Percentiles rank a stretch among this genome's conserved stretches.
These are phyloP conservation scores for Dipodascus albidus DNA, from an alignment of 805 yeast genomes.

Conservation along the genomic window DNA sequence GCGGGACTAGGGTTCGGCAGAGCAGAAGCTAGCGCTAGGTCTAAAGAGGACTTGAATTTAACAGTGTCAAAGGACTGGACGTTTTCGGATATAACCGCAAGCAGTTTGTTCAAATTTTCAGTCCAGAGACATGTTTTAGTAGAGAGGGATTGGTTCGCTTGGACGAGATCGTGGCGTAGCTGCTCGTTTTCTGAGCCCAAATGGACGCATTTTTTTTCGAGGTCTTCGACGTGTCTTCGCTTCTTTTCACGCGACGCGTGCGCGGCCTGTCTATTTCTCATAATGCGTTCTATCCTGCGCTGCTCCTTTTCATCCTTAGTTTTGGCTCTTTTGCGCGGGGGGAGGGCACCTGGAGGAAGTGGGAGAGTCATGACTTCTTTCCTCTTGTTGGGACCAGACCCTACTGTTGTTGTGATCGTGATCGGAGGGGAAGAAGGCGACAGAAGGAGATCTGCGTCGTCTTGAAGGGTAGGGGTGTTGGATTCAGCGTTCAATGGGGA, in stretches of 20 bases:
- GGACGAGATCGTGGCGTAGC: slow-evolving; percentile 14
- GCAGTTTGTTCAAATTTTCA: neutral
- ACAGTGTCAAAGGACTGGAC: neutral
- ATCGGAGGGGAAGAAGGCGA: slow-evolving; percentile 5
- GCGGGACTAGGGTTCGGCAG: neutral
- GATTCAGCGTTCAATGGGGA: neutral
- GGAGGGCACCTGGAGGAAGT: slow-evolving; percentile 40
- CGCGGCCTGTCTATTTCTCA: slow-evolving; percentile 93
- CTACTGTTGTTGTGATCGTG: slow-evolving; percentile 10
- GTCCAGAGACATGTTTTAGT: neutral
- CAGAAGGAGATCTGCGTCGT: neutral
- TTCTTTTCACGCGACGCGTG: slow-evolving; percentile 96
- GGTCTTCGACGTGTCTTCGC: slow-evolving; percentile 77
- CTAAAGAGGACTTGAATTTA: neutral
- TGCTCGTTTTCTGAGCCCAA: slow-evolving; percentile 19
- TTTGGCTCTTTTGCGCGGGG: slow-evolving; percentile 94
- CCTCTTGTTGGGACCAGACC: slow-evolving; percentile 17
- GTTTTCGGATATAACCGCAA: neutral
- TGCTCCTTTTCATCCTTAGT: slow-evolving; percentile 96
- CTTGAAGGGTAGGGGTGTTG: neutral
- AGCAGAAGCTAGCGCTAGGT: neutral
- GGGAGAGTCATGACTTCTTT: slow-evolving; percentile 24
- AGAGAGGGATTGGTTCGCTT: slow-evolving; percentile 10
- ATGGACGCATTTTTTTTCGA: slow-evolving; percentile 43
- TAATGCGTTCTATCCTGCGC: slow-evolving; percentile 82